Evolutionary conservation across 345 rosid genomes (phyloP), one percentile per base, ranked within the genome.

Genomic region (Salix purpurea): DNA sequence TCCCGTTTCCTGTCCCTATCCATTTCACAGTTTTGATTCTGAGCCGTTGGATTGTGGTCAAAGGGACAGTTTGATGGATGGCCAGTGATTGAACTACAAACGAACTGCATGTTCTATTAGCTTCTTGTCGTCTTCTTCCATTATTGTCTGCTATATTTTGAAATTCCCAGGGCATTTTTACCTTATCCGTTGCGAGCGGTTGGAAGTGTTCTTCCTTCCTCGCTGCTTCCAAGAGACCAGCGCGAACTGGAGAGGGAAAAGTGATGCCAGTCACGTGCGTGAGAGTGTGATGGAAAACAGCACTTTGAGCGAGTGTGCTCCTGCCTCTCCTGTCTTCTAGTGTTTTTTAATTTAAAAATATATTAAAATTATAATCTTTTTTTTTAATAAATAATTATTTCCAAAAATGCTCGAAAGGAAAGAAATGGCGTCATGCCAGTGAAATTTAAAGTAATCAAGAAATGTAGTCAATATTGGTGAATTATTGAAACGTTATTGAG

Each of bases 1-100:
- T 23, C 14, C 64, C 64, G 14, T 23, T 56, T 1, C 28, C 64
- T 14, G 23, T 52, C 18, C 65, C 42, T 8, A 14, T 4, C 77
- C 11, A 16, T 66, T 4, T 62, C 66, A 26, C 5, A 62, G 30
- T 23, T 6, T 62, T 2, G 30, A n/a, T 60, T 15, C 26, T 23
- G 26, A n/a, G 19, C 42, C 81, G 4, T 81, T 58, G 28, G 76
- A 78, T 37, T 14, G 11, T 37, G 8, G 62, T 50, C 77, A 50
- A 64, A 21, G 15, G 4, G 16, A 39, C 6, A 28, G 21, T 62
- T 67, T 10, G 19, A 69, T 30, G 11, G 4, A 64, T 39, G 7
- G 6, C 54, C 2, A 16, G 12, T 23, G 44, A 60, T 52, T 18
- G 64, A 71, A 76, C 48, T 44, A 44, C 52, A 50, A 2, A 5